These are phyloP conservation scores for Yamadazyma akitaensis DNA, from an alignment of 805 yeast genomes.

Conservation along the genomic window DNA sequence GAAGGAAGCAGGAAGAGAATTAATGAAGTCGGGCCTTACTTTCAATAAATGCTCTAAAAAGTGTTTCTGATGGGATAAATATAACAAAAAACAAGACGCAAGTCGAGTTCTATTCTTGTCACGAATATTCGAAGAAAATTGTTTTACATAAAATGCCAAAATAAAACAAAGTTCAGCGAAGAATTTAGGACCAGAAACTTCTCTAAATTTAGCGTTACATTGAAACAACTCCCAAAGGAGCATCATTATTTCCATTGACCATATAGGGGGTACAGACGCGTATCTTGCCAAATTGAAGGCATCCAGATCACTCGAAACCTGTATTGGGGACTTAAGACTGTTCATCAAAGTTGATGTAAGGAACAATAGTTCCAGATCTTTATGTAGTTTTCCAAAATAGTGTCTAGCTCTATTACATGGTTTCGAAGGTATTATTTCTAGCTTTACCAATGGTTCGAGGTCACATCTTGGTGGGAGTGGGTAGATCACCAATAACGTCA, in stretches of 20 bases:
- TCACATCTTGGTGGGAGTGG: slow-evolving; percentile 47
- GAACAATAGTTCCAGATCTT: slow-evolving; percentile 52
- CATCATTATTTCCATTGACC: slow-evolving; percentile 60
- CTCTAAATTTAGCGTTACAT: slow-evolving; percentile 59
- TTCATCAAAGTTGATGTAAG: slow-evolving; percentile 46
- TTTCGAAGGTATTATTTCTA: slow-evolving; percentile 18
- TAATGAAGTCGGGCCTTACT: slow-evolving; percentile 45
- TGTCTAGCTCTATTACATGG: slow-evolving; percentile 49
- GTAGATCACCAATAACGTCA: slow-evolving; percentile 59
- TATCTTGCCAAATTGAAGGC: slow-evolving; percentile 9
- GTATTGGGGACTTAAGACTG: slow-evolving; percentile 43
- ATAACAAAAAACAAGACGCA: slow-evolving; percentile 50
- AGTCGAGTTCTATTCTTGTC: slow-evolving; percentile 47
- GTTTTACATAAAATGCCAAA: slow-evolving; percentile 55
- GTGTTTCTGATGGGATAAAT: slow-evolving; percentile 41
- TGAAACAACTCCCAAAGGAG: slow-evolving; percentile 75
- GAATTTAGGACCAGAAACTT: slow-evolving; percentile 34
- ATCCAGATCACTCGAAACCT: slow-evolving; percentile 19
- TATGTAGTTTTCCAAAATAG: slow-evolving; percentile 51
- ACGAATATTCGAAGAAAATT: slow-evolving; percentile 38
- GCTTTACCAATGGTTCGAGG: not conserved
- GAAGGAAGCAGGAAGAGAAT: slow-evolving; percentile 51
- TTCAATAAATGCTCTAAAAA: slow-evolving; percentile 40
- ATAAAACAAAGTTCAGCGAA: slow-evolving; percentile 53
- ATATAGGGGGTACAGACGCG: slow-evolving; percentile 23